Conservation (phyloP, 306 rosid genomes). For the Astragalus membranaceus region DNA sequence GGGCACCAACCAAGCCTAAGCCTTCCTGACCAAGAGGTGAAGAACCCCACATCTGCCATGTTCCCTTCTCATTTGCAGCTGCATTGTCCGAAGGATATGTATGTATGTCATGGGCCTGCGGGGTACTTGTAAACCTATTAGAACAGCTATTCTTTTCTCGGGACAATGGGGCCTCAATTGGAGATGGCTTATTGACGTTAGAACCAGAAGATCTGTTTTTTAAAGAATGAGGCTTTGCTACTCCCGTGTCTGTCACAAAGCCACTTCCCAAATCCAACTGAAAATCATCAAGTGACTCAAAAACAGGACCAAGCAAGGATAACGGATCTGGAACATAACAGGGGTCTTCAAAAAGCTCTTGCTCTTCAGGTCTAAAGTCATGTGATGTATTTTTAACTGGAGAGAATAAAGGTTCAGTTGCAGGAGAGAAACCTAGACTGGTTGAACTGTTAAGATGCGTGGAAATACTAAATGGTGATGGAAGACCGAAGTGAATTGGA, state of each 20-base stretch:
- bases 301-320: conserved; percentile 89
- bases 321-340: conserved; percentile 86
- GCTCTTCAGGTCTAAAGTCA: conserved; percentile 65
- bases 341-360: conserved; percentile 93
- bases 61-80: conserved; percentile 59
- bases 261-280: conserved; percentile 67
- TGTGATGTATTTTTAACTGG: conserved; percentile 45
- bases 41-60: conserved; percentile 97
- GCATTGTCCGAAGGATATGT: conserved; percentile 42
- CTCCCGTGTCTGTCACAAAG: conserved; percentile 45
- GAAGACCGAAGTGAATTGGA: conserved; percentile 85
- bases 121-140: conserved; percentile 43
- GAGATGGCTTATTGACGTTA: conserved; percentile 76
- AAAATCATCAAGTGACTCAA: conserved; percentile 89
- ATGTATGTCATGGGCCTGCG: conserved; percentile 43
- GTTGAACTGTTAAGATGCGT: conserved; percentile 42
- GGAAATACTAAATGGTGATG: conserved; percentile 71
- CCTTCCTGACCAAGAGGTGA: conserved; percentile 92
- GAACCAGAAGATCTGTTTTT: conserved; percentile 45
- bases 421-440: conserved; percentile 81
- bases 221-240: conserved; percentile 44
- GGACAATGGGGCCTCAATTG: conserved; percentile 86
- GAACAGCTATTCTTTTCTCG: conserved; percentile 69
- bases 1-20: conserved; percentile 76
- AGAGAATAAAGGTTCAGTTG: conserved; percentile 62